Percentiles rank a stretch among this genome's conserved stretches.
Evolutionary conservation across 371 early-diverging fungal species (phyloP).

Genomic region (Rozella allomycis): DNA sequence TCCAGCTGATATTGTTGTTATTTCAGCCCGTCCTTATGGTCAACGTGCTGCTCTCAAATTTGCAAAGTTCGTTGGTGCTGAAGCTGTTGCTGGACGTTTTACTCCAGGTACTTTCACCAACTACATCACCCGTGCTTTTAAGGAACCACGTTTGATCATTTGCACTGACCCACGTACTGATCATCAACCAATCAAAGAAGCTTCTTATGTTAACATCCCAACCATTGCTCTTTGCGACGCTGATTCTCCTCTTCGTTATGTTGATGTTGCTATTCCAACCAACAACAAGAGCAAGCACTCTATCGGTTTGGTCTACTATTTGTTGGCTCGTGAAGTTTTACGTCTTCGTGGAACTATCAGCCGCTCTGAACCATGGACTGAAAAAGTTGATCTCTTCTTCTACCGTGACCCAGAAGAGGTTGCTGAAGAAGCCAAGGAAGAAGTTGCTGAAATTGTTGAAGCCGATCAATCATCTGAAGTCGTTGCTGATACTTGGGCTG

Average conservation of each 20-base stretch:
- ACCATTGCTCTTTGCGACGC: constrained; percentile 96
- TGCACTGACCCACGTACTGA: constrained; percentile 95
- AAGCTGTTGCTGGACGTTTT: constrained; percentile 96
- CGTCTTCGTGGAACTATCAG: constrained; percentile 82
- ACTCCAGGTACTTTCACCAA: constrained; percentile 99
- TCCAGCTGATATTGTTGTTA: constrained; percentile 81
- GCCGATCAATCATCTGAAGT: too few relatives aligned
- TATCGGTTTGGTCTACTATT: constrained; percentile 90
- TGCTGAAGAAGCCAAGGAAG: constrained; percentile 49
- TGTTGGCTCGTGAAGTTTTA: constrained; percentile 91
- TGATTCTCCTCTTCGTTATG: constrained; percentile 73
- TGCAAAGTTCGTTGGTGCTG: constrained; percentile 87
- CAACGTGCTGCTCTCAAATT: constrained; percentile 97
- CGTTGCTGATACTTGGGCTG: too few relatives aligned
- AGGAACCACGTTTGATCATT: constrained; percentile 93
- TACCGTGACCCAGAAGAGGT: constrained; percentile 85
- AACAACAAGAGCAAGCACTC: constrained; percentile 98
- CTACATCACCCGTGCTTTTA: constrained; percentile 92
- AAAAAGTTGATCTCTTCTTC: constrained; percentile 98
- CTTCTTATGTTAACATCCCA: constrained; percentile 97
- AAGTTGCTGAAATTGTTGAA: too few relatives aligned
- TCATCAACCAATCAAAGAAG: constrained; percentile 95
- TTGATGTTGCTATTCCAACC: constrained; percentile 98
- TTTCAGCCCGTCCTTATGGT: constrained; percentile 90
- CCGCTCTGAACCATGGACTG: constrained; percentile 62